A percentile compares a stretch with the other conserved stretches of the same genome.
Conservation (phyloP, 2,329 filamentous ascomycete genomes). For the Hypoxylon sp. region DNA sequence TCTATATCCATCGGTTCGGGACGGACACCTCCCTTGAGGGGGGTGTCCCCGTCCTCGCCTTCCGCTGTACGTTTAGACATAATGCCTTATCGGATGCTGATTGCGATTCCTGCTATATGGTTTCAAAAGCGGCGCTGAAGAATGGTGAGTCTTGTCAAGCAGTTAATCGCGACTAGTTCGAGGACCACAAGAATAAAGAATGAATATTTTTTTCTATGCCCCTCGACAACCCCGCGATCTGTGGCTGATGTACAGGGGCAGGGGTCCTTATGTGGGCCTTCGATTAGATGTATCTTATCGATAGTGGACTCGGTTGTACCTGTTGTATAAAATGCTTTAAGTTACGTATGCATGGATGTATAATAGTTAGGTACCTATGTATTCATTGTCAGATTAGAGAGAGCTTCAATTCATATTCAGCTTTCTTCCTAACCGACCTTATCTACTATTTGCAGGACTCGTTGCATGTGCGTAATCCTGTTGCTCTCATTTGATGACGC, state of each 20-base stretch:
- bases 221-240: constrained; percentile 45
- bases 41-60: constrained; percentile 61
- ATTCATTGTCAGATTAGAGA: background rate
- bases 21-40: constrained; percentile 73
- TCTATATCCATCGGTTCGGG: constrained; percentile 77
- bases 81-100: constrained; percentile 26
- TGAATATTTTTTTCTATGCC: constrained; percentile 45
- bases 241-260: constrained; percentile 27
- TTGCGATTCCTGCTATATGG: background rate
- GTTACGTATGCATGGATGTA: constrained; percentile 6
- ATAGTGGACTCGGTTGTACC: background rate
- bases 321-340: background rate
- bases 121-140: background rate
- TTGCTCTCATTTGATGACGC: background rate
- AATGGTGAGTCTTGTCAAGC: background rate
- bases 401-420: background rate
- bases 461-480: background rate
- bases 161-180: constrained; percentile 5
- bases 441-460: background rate
- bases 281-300: constrained; percentile 10
- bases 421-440: background rate
- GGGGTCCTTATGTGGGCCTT: background rate
- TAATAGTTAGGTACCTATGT: too few relatives aligned
- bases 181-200: constrained; percentile 38
- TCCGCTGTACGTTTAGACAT: constrained; percentile 76